Percentiles rank a stretch among this genome's conserved stretches.
Evolutionary conservation across 257 asterid genomes (phyloP).

Genomic region (Solanum tarijense): DNA sequence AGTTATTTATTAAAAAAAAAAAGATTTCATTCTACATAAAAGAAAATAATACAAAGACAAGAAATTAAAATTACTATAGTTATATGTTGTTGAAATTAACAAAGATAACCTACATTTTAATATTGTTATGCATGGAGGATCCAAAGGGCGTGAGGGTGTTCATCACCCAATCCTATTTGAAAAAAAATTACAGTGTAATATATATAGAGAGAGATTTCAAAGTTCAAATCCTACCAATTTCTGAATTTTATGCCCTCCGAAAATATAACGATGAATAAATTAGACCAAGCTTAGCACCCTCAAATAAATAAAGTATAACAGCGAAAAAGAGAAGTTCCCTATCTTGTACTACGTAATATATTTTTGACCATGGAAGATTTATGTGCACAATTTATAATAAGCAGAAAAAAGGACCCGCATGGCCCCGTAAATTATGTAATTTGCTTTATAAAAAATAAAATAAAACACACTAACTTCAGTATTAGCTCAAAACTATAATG

Average conservation of each 20-base stretch:
- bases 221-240: neutral
- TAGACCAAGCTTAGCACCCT: neutral
- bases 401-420: neutral
- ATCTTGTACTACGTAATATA: no score
- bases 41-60: neutral
- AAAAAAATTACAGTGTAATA: no score
- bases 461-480: neutral
- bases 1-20: neutral
- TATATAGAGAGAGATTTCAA: neutral
- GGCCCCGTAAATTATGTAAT: neutral
- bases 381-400: no score
- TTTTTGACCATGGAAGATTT: neutral
- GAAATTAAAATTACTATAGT: no score
- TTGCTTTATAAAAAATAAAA: neutral
- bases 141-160: neutral
- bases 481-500: neutral
- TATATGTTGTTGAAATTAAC: neutral
- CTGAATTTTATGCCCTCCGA: neutral
- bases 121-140: neutral
- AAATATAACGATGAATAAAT: neutral
- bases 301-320: no score
- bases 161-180: no score
- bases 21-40: neutral
- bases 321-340: neutral
- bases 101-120: neutral